Percentiles rank a stretch among this genome's conserved stretches.
phyloP scores from a whole-genome alignment of 169 alveolate species.

The Eimeria sp. region DNA sequence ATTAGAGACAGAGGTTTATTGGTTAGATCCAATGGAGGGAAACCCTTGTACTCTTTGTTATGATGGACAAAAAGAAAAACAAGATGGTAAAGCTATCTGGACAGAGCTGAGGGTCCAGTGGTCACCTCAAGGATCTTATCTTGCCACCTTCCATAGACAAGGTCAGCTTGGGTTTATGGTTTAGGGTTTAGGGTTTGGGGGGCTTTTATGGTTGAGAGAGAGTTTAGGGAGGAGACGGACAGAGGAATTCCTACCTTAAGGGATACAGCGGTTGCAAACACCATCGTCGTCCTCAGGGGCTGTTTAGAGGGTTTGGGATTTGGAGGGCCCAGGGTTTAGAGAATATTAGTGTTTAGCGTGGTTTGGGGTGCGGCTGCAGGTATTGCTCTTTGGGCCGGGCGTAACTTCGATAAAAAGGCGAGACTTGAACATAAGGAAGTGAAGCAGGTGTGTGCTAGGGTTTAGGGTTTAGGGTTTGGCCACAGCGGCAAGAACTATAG shows the following conservation, averaged over 20 bases:
- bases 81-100: slow-evolving; percentile 93
- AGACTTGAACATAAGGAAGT: slow-evolving; percentile 95
- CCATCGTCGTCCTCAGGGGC: neutral
- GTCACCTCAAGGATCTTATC: slow-evolving; percentile 95
- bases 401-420: slow-evolving; percentile 91
- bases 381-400: slow-evolving; percentile 95
- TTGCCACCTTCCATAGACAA: slow-evolving; percentile 94
- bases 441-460: slow-evolving; percentile 86
- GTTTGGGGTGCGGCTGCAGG: slow-evolving; percentile 73
- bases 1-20: slow-evolving; percentile 93
- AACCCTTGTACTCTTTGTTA: slow-evolving; percentile 91
- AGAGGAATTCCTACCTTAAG: neutral
- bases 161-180: slow-evolving; percentile 84
- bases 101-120: slow-evolving; percentile 95
- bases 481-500: neutral
- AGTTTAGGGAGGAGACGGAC: neutral
- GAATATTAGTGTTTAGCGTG: neutral
- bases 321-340: neutral
- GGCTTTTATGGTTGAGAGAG: neutral
- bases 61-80: slow-evolving; percentile 92
- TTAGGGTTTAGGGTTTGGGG: slow-evolving; percentile 37
- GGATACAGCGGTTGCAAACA: neutral
- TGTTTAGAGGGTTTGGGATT: slow-evolving; percentile 2
- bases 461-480: slow-evolving; percentile 35
- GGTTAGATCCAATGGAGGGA: slow-evolving; percentile 94